These are phyloP conservation scores for Hydrangea macrophylla DNA, from an alignment of 148 eudicot species.

Conservation along the genomic window DNA sequence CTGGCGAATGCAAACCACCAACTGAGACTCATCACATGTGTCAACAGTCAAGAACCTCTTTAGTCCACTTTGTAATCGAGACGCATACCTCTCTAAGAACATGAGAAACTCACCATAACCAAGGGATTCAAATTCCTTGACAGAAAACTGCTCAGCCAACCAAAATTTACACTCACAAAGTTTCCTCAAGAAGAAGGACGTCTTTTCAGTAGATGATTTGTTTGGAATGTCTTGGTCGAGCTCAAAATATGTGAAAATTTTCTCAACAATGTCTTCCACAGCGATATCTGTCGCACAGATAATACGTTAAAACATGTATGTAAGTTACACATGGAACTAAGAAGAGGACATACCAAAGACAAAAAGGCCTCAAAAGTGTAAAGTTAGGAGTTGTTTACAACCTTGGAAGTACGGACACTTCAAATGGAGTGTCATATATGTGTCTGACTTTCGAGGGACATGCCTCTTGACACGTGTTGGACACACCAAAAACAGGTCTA, in stretches of 20 bases:
- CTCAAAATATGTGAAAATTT: constrained; percentile 52
- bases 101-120: constrained; percentile 72
- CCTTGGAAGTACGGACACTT: no score
- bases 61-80: constrained; percentile 47
- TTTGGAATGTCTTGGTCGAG: constrained; percentile 22
- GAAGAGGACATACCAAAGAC: background rate
- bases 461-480: no score
- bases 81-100: constrained; percentile 48
- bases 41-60: constrained; percentile 36
- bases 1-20: constrained; percentile 60
- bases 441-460: no score
- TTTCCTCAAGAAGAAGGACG: constrained; percentile 41
- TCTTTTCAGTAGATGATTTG: constrained; percentile 35
- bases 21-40: constrained; percentile 29
- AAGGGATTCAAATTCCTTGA: constrained; percentile 64
- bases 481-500: no score
- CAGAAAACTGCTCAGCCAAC: constrained; percentile 65
- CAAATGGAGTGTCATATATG: no score
- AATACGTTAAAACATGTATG: background rate
- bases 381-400: no score
- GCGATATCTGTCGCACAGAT: constrained; percentile 42
- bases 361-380: background rate
- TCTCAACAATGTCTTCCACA: constrained; percentile 52
- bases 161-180: constrained; percentile 64
- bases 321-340: constrained; percentile 9